Evolutionary conservation across 257 asterid species (phyloP).

Genomic region (Euphrasia confusa): DNA sequence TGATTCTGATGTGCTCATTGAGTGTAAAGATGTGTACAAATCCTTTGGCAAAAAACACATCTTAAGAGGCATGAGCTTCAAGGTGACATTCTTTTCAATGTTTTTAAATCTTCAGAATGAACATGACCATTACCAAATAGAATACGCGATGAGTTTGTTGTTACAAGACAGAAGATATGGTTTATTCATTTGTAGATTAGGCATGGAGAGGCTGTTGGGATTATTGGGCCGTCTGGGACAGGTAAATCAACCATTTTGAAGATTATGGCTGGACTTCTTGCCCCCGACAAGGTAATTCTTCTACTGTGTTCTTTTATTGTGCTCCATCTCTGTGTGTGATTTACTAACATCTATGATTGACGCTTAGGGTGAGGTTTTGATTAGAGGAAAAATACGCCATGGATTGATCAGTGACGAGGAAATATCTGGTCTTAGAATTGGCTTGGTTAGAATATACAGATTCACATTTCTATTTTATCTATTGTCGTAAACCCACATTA

Average conservation of each 20-base stretch:
- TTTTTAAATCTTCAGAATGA: too few relatives aligned
- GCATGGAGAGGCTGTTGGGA: slow-evolving; percentile 99
- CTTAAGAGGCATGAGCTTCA: slow-evolving; percentile 91
- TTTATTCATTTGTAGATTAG: slow-evolving; percentile 59
- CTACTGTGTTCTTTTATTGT: slow-evolving; percentile 1
- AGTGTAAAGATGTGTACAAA: slow-evolving; percentile 84
- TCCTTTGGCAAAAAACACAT: slow-evolving; percentile 93
- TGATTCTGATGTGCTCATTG: slow-evolving; percentile 83
- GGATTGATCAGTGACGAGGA: slow-evolving; percentile 97
- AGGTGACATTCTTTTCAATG: slow-evolving; percentile 40
- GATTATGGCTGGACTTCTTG: slow-evolving; percentile 98
- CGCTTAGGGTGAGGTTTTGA: slow-evolving; percentile 84
- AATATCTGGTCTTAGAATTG: slow-evolving; percentile 94
- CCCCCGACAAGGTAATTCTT: slow-evolving; percentile 83
- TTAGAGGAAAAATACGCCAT: slow-evolving; percentile 75
- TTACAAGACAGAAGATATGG: background rate
- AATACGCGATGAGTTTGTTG: background rate
- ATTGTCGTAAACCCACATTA: slow-evolving; percentile 24
- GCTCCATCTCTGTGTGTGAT: slow-evolving; percentile 16
- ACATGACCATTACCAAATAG: slow-evolving; percentile 2
- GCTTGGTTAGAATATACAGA: slow-evolving; percentile 62
- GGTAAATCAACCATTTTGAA: slow-evolving; percentile 96
- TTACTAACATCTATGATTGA: slow-evolving; percentile 22
- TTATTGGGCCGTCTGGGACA: slow-evolving; percentile 99
- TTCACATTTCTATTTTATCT: slow-evolving; percentile 2